Base-by-base conservation (phyloP, 2,329 filamentous ascomycete species). In the Fusarium caatingaense region DNA sequence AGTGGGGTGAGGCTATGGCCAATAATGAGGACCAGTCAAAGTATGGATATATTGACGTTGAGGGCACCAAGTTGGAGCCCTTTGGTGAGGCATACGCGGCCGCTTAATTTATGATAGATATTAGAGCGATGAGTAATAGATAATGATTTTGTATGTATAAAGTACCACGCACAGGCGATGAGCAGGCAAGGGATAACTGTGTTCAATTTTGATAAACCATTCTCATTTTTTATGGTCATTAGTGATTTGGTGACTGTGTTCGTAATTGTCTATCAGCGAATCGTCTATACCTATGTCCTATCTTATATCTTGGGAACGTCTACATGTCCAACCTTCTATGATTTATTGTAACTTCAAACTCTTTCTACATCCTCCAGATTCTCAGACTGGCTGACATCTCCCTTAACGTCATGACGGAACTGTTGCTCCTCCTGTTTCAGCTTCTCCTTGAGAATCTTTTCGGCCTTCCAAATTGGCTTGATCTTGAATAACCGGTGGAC, bases 401-500 rank as follows among this genome's bases (percentile, higher is more conserved):
- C 70, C 53, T 73, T 73, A 6, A 73, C 68, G 9, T 73, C 61
- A 10, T 71, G 66, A 16, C 71, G 71, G 47, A 73, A 73, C 15
- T 71, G 68, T 6, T 73, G 58, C 8, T 73, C 61, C 40, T 73
- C 71, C 11, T 69, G 47, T 11, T 64, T 50, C 6, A 73, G 47
- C 21, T 73, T 56, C 13, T 58, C 61, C 37, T 73, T 72, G 48
- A 73, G 65, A 15, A 73, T 57, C 23, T 64, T 62, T 15, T 73
- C 64, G 8, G 71, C 71, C 16, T 68, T 69, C 71, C 71, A 73
- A n/a, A 73, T 64, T 5, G 71, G 71, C 55, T 76, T 76, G 61
- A 74, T 54, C 55, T 82, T 79, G 68, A 87, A 87, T 9, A 87
- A 51, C 75, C 16, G 77, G 67, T 87, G 84, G 66, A 87, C 83